phyloP scores from a whole-genome alignment of 2,329 filamentous ascomycete species.

The Ophiobolus disseminans region DNA sequence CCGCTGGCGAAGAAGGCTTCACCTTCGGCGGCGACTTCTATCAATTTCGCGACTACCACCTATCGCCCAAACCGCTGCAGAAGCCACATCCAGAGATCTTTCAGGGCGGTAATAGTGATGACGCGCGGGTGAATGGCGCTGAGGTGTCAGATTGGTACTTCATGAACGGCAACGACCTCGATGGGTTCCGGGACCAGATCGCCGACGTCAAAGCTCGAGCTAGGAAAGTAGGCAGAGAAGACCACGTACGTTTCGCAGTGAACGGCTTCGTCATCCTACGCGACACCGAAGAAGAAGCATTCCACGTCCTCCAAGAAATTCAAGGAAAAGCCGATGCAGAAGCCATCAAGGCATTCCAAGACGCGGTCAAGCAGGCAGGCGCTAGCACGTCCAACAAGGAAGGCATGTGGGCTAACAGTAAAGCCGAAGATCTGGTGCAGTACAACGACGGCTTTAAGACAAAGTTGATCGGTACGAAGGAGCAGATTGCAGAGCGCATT shows the following conservation, averaged over 20 bases:
- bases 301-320: conserved; percentile 59
- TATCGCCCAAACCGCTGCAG: conserved; percentile 60
- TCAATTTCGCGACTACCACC: conserved; percentile 59
- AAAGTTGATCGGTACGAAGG: conserved; percentile 60
- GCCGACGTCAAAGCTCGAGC: conserved; percentile 58
- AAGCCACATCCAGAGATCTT: conserved; percentile 61
- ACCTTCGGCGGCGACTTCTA: conserved; percentile 61
- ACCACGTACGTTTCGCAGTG: conserved; percentile 58
- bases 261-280: conserved; percentile 60
- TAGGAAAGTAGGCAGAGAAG: conserved; percentile 52
- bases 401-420: conserved; percentile 62
- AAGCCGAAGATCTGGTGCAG: conserved; percentile 61
- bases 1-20: conserved; percentile 53
- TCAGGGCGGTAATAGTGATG: conserved; percentile 61
- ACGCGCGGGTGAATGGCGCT: conserved; percentile 59
- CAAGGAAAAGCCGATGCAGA: conserved; percentile 61
- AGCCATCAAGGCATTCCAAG: conserved; percentile 58
- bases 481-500: conserved; percentile 60
- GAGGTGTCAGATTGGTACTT: conserved; percentile 61
- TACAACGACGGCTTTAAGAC: conserved; percentile 65
- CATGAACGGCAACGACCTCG: conserved; percentile 64
- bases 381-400: conserved; percentile 56
- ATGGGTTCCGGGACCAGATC: conserved; percentile 60
- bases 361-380: conserved; percentile 60
- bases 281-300: conserved; percentile 59